Base-by-base conservation (phyloP, 2,329 filamentous ascomycete species). In the Sporothrix phasma region DNA sequence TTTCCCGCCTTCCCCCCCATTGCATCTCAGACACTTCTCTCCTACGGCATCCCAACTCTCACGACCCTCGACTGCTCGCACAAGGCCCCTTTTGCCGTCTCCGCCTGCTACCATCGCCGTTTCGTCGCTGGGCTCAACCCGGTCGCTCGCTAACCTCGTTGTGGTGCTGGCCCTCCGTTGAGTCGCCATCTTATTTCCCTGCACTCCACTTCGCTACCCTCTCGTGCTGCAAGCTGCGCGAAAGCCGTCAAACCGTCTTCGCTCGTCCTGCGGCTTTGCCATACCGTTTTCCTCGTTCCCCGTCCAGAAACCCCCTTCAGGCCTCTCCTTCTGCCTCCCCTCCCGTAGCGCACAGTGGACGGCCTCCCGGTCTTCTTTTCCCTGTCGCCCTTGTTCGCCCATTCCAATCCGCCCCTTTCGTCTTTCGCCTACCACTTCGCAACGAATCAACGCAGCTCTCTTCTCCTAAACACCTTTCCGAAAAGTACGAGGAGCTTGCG, bases 161-260 rank as follows among this genome's bases (percentile, higher is more conserved):
- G 37, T 54, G 31, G 45, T 62, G 34, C 39, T 59, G 34, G 53
- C 34, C 29, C 24, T 65, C 54, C 31, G 53, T 29, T 7, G 45
- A 51, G 24, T 41, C 31, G 47, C 24, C 58, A 59, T 65, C 63
- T 54, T 61, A 61, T 61, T 65, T 65, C 34, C 51, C 43, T 31
- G 11, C 19, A 37, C 24, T 56, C 64, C 64, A 65, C 64, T 63
- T 63, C 63, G 60, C 22, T 49, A 24, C 60, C 60, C 45, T 58
- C 45, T 39, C 19, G 45, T 62, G 49, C 43, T 22, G 45, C 60
- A 59, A 62, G 13, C 60, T 60, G 46, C 37, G 47, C 43, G 51
- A 45, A 62, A 49, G n/a, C n/a, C n/a, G n/a, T n/a, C n/a, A n/a
- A 65, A 10, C 26, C 26, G 47, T 31, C 47, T 56, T 58, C 26